These are phyloP conservation scores for Trypethelium eluteriae DNA, from an alignment of 495 filamentous ascomycete genomes.

Conservation along the genomic window DNA sequence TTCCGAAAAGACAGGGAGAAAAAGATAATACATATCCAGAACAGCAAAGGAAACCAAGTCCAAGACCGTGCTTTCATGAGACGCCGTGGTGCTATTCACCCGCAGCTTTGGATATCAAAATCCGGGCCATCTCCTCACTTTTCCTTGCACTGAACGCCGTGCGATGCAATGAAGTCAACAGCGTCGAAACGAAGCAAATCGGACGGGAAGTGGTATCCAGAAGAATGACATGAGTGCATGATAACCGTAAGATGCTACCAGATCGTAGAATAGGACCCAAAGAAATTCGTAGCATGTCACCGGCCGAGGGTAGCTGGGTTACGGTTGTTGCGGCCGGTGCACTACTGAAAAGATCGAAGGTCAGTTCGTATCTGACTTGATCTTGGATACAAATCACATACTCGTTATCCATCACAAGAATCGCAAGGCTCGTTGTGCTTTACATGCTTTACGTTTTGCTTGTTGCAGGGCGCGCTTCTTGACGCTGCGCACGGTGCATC, in stretches of 20 bases:
- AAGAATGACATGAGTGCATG: conserved; percentile 8
- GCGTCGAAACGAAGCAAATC: conserved; percentile 6
- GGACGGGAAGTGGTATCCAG: conserved; percentile 11
- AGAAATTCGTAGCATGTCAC: background rate
- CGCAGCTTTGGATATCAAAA: conserved; percentile 2
- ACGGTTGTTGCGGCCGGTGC: background rate
- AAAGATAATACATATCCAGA: conserved; percentile 8
- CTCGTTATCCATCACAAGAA: conserved; percentile 31
- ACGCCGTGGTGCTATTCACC: conserved; percentile 8
- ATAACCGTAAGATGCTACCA: conserved; percentile 1
- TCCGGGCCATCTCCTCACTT: conserved; percentile 8
- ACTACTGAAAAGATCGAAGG: background rate
- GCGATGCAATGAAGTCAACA: conserved; percentile 10
- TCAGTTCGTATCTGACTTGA: background rate
- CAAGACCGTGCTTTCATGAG: background rate
- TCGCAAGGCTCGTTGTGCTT: conserved; percentile 37
- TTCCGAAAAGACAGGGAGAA: background rate
- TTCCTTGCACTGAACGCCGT: conserved; percentile 12
- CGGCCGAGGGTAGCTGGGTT: background rate
- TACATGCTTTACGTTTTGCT: conserved; percentile 30
- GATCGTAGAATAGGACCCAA: background rate
- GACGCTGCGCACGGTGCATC: conserved; percentile 34
- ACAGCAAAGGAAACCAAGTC: background rate
- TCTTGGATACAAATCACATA: conserved; percentile 11
- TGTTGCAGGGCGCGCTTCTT: conserved; percentile 26